phyloP scores from a whole-genome alignment of 169 alveolate genomes.

The Blepharisma undulans region DNA sequence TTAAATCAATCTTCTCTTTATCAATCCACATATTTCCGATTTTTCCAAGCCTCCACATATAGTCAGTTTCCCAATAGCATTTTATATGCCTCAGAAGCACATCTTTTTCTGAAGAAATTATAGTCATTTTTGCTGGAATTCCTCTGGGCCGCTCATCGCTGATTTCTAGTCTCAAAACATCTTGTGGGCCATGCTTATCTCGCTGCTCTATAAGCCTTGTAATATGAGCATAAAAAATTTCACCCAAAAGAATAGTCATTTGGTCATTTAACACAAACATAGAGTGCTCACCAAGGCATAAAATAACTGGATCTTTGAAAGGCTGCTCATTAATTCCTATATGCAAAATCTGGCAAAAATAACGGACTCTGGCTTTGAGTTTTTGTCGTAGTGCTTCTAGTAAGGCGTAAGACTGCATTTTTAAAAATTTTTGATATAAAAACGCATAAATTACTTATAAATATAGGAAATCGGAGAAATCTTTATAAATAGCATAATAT shows the following conservation, averaged over 20 bases:
- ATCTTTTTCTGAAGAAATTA: constrained; percentile 43
- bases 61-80: constrained; percentile 67
- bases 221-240: constrained; percentile 34
- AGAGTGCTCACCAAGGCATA: constrained; percentile 41
- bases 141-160: constrained; percentile 36
- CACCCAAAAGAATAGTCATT: constrained; percentile 25
- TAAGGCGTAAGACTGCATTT: constrained; percentile 30
- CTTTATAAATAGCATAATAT: neutral
- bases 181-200: neutral
- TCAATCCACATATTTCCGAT: constrained; percentile 4
- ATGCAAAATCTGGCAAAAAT: constrained; percentile 40
- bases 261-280: constrained; percentile 7
- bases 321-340: constrained; percentile 32
- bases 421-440: neutral
- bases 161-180: constrained; percentile 15
- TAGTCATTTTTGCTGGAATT: constrained; percentile 35
- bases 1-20: constrained; percentile 12
- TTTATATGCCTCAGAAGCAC: constrained; percentile 37
- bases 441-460: neutral
- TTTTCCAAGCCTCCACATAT: constrained; percentile 54
- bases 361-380: constrained; percentile 15
- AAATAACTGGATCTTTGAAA: neutral
- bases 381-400: constrained; percentile 34
- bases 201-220: constrained; percentile 22
- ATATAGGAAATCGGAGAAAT: neutral